Evolutionary conservation across 129 eudicot species (phyloP).

Genomic region (Pulicaria dysenterica): DNA sequence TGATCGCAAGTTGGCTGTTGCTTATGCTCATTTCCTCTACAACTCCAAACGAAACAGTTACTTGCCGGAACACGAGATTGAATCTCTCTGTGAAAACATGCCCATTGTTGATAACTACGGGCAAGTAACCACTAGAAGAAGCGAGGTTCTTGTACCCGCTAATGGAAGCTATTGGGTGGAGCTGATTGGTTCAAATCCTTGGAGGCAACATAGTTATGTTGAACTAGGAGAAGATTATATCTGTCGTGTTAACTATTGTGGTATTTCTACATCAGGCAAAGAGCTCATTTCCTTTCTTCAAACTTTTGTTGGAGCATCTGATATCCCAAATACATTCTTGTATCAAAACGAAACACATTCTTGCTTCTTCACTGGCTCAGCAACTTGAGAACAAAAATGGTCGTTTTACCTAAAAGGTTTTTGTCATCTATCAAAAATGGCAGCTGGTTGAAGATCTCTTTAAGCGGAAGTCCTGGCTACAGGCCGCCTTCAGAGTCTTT

Average conservation of each 20-base stretch:
- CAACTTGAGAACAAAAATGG: background rate
- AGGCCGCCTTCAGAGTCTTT: conserved; percentile 58
- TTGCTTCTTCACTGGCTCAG: conserved; percentile 51
- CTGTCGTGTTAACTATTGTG: conserved; percentile 19
- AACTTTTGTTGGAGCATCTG: conserved; percentile 39
- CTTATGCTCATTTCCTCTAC: conserved; percentile 52
- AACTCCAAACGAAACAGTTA: conserved; percentile 18
- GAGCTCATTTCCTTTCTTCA: conserved; percentile 35
- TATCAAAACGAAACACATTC: conserved; percentile 37
- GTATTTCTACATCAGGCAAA: conserved; percentile 14
- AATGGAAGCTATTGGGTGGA: conserved; percentile 57
- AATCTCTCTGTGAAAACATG: conserved; percentile 27
- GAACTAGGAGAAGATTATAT: conserved; percentile 56
- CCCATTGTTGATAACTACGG: conserved; percentile 55
- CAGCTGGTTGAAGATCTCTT: conserved; percentile 51
- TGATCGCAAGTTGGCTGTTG: conserved; percentile 34
- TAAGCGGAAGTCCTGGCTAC: conserved; percentile 36
- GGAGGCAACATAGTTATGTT: conserved; percentile 47
- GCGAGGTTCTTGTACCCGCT: conserved; percentile 57
- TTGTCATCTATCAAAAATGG: conserved; percentile 44
- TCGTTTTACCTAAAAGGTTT: conserved; percentile 33
- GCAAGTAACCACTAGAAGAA: conserved; percentile 10
- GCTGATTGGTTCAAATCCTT: conserved; percentile 53
- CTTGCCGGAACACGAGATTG: conserved; percentile 18
- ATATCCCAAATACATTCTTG: conserved; percentile 42